Conservation (phyloP, 257 asterid genomes). For the Solanum pennellii region DNA sequence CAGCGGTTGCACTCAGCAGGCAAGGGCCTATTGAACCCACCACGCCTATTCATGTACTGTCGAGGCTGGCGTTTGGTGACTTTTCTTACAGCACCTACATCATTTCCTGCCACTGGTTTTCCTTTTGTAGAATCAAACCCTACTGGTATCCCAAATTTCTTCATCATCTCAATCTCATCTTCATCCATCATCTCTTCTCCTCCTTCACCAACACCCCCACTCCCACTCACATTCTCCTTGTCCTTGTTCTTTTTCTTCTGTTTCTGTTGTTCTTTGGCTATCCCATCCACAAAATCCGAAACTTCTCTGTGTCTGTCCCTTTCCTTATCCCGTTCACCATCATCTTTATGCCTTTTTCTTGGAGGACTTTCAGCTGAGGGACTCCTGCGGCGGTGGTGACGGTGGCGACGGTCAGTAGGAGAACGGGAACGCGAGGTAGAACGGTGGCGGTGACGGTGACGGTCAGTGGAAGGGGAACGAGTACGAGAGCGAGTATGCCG, state of each 20-base stretch:
- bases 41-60: constrained; percentile 99
- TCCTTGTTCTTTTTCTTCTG: constrained; percentile 15
- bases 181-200: constrained; percentile 37
- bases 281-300: constrained; percentile 23
- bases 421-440: constrained; percentile 53
- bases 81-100: constrained; percentile 83
- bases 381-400: constrained; percentile 48
- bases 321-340: background rate
- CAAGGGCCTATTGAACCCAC: constrained; percentile 96
- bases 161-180: constrained; percentile 95
- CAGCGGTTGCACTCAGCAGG: constrained; percentile 83
- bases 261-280: constrained; percentile 28
- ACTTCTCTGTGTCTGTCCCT: background rate
- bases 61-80: constrained; percentile 96
- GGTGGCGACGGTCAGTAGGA: constrained; percentile 47
- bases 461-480: constrained; percentile 84
- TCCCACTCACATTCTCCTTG: constrained; percentile 21
- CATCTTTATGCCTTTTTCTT: constrained; percentile 65
- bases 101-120: constrained; percentile 79
- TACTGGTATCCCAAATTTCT: constrained; percentile 77
- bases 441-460: constrained; percentile 54
- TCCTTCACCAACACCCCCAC: constrained; percentile 18
- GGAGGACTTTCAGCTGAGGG: constrained; percentile 52
- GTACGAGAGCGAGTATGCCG: constrained; percentile 66
- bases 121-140: constrained; percentile 97